phyloP scores from a whole-genome alignment of 805 yeast species.

The Starmerella lactis-condensi region DNA sequence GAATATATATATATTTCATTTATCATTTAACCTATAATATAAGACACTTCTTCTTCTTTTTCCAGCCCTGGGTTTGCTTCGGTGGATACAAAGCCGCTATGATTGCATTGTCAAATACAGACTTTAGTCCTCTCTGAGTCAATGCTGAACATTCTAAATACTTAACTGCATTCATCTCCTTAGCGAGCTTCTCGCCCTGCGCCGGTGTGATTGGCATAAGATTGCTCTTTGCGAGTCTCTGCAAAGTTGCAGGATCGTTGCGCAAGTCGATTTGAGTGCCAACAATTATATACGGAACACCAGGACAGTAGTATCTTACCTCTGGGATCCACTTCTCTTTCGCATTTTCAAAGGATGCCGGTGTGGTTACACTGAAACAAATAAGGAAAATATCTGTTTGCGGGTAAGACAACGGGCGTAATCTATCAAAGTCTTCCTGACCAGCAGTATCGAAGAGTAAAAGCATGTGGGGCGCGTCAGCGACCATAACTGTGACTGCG shows the following conservation, averaged over 20 bases:
- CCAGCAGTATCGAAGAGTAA: constrained; percentile 99
- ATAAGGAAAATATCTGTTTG: constrained; percentile 92
- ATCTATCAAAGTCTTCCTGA: constrained; percentile 95
- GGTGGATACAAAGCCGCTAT: constrained; percentile 98
- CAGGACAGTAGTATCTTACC: constrained; percentile 95
- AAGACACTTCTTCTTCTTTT: constrained; percentile 50
- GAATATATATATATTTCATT: not conserved
- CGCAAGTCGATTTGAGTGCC: constrained; percentile 94
- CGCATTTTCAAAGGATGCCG: constrained; percentile 92
- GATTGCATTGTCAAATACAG: constrained; percentile 96
- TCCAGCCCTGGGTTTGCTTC: constrained; percentile 40
- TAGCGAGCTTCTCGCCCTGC: constrained; percentile 82
- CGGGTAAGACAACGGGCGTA: constrained; percentile 91
- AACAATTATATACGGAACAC: constrained; percentile 89
- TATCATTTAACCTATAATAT: constrained; percentile 38
- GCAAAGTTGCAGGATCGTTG: constrained; percentile 77
- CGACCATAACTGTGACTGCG: constrained; percentile 38
- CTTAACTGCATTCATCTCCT: constrained; percentile 85
- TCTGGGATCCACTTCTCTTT: constrained; percentile 98
- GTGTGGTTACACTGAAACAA: constrained; percentile 91
- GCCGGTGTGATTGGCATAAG: constrained; percentile 69
- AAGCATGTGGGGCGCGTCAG: constrained; percentile 92
- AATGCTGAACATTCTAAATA: constrained; percentile 96
- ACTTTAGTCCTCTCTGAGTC: constrained; percentile 90
- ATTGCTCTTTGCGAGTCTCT: constrained; percentile 78